Evolutionary conservation across 306 rosid genomes (phyloP), one percentile per base, ranked within the genome.

Genomic region (Abrus pulchellus): DNA sequence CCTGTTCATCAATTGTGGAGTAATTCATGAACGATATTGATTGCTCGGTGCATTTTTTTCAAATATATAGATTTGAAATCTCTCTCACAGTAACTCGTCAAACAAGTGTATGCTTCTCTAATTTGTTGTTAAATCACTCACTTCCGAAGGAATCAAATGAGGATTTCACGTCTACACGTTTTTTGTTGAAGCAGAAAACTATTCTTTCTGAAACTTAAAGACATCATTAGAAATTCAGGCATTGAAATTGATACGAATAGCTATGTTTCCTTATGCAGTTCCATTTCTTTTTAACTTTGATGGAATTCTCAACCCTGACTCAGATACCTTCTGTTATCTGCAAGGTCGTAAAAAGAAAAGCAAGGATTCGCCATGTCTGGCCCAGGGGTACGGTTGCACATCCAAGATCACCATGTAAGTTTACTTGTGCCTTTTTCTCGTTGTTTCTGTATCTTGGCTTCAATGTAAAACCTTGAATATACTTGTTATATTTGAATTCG

Each of bases 371-470:
- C 73, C 74, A 94, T 92, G 95, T 85, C 91, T 8, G 11, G 75
- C 75, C 83, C 78, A 30, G 90, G 80, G 57, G 97, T 94, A 76
- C 87, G 75, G 65, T 89, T 90, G 86, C 85, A 90, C 65, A 57
- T 87, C 75, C 94, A 84, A 61, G 84, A 83, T 70, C 76, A 57
- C 75, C 76, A 92, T 84, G 98, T 94, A 91, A 90, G 93, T 80
- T 67, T 30, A 57, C 7, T 4, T 55, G 1, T 78, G 3, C 43
- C 5, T 33, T 38, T 69, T 4, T 6, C 38, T 5, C 29, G 20
- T 7, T 6, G 0, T 20, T 73, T 5, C 48, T 33, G 9, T 13
- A 32, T n/a, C 47, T 56, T 56, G 11, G 20, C 52, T 66, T 59
- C 3, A 76, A 38, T 72, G 4, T 56, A 53, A 50, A 11, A 29